Evolutionary conservation across 305 asterid species (phyloP).

Genomic region (Fraxinus sp.): DNA sequence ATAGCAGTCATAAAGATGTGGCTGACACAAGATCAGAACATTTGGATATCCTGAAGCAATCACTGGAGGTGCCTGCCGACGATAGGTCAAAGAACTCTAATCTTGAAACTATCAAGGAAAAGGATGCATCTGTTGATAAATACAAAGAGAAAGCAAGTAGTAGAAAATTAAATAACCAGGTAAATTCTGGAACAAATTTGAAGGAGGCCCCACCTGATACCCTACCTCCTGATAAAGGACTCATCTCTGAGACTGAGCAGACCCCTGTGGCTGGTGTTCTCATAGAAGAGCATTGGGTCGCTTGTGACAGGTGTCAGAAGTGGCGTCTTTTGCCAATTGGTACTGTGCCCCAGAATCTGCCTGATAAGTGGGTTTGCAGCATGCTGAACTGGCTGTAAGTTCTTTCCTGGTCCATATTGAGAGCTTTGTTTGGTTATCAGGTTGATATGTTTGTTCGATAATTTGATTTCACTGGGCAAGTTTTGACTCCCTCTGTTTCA

Average conservation of each 20-base stretch:
- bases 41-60: constrained; percentile 31
- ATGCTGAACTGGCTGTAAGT: constrained; percentile 96
- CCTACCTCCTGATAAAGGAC: constrained; percentile 35
- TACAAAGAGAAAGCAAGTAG: constrained; percentile 40
- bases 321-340: constrained; percentile 90
- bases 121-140: constrained; percentile 36
- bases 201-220: constrained; percentile 43
- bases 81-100: constrained; percentile 43
- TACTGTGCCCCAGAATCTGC: constrained; percentile 49
- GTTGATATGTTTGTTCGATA: not conserved
- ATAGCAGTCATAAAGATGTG: constrained; percentile 29
- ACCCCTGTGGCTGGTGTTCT: constrained; percentile 38
- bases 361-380: constrained; percentile 78
- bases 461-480: constrained; percentile 12
- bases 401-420: constrained; percentile 25
- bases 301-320: constrained; percentile 65
- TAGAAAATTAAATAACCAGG: constrained; percentile 35
- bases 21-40: constrained; percentile 35
- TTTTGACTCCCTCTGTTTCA: not conserved
- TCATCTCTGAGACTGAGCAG: constrained; percentile 35
- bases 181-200: constrained; percentile 29
- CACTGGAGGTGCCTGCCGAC: constrained; percentile 37
- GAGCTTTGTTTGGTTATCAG: not conserved
- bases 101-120: constrained; percentile 40
- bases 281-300: constrained; percentile 72